Conservation (phyloP, 2,329 filamentous ascomycete species). For the Fusarium sp. region DNA sequence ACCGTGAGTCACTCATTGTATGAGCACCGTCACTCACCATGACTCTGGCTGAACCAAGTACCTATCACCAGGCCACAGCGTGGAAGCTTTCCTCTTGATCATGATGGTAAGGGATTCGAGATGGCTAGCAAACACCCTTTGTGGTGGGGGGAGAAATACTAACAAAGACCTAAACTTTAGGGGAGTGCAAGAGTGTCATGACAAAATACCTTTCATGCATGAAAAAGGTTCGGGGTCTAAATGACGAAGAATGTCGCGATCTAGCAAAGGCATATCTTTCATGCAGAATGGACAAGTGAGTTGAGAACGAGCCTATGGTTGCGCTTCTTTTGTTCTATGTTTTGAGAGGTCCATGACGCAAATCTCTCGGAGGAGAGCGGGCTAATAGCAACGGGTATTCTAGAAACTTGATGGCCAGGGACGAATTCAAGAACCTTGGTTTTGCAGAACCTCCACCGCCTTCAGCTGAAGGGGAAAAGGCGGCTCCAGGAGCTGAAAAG, state of each 20-base stretch:
- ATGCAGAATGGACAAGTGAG: constrained; percentile 95
- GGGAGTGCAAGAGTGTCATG: constrained; percentile 95
- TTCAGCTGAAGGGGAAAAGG: constrained; percentile 37
- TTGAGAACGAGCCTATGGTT: no score
- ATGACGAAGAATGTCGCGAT: constrained; percentile 86
- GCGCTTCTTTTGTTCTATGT: not conserved
- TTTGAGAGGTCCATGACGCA: constrained; percentile 31
- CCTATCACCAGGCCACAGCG: constrained; percentile 77
- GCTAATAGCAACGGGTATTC: constrained; percentile 30
- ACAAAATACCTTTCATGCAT: constrained; percentile 87
- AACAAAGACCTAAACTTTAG: constrained; percentile 58
- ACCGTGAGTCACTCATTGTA: constrained; percentile 69
- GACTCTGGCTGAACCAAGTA: constrained; percentile 28
- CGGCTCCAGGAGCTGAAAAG: constrained; percentile 53
- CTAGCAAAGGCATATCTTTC: constrained; percentile 89
- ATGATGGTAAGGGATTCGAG: constrained; percentile 70
- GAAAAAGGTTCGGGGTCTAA: constrained; percentile 84
- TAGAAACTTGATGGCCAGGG: constrained; percentile 94
- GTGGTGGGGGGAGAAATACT: constrained; percentile 8
- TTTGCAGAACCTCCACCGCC: constrained; percentile 63
- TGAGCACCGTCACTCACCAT: not conserved
- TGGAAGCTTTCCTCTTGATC: constrained; percentile 93
- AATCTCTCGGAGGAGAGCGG: constrained; percentile 33
- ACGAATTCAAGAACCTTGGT: constrained; percentile 94
- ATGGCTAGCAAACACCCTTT: not conserved